A percentile compares a stretch with the other conserved stretches of the same genome.
phyloP scores from a whole-genome alignment of 2,329 filamentous ascomycete genomes.

The Penicillium sp. region DNA sequence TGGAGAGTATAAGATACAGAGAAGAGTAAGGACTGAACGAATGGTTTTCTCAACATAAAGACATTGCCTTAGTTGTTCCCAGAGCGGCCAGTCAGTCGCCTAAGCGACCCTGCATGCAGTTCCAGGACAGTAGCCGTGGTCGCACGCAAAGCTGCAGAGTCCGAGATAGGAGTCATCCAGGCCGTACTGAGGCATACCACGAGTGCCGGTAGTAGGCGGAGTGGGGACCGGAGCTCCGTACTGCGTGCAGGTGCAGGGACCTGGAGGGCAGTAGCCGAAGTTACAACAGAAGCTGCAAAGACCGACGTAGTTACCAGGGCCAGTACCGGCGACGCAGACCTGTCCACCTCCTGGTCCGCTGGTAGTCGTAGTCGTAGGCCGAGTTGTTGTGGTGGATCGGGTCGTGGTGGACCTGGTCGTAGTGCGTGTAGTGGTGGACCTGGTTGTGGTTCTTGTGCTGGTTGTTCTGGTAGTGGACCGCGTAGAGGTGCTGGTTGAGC shows the following conservation, averaged over 20 bases:
- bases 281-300: constrained; percentile 37
- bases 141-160: constrained; percentile 54
- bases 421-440: background rate
- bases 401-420: background rate
- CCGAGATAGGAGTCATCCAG: constrained; percentile 47
- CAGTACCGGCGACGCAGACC: constrained; percentile 38
- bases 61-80: too few species aligned
- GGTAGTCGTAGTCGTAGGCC: background rate
- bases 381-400: background rate
- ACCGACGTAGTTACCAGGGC: constrained; percentile 35
- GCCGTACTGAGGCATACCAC: constrained; percentile 26
- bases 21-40: background rate
- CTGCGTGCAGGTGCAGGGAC: constrained; percentile 36
- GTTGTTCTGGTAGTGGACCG: background rate
- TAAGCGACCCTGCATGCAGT: constrained; percentile 27
- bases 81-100: background rate
- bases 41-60: too few species aligned
- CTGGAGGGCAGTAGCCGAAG: constrained; percentile 38
- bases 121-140: constrained; percentile 53
- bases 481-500: background rate
- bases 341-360: background rate
- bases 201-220: constrained; percentile 30
- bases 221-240: constrained; percentile 28
- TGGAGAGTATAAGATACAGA: background rate
- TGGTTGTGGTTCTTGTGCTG: background rate